Evolutionary conservation across 1,139 yeast species (phyloP).

Genomic region (Scheffersomyces insectosa): DNA sequence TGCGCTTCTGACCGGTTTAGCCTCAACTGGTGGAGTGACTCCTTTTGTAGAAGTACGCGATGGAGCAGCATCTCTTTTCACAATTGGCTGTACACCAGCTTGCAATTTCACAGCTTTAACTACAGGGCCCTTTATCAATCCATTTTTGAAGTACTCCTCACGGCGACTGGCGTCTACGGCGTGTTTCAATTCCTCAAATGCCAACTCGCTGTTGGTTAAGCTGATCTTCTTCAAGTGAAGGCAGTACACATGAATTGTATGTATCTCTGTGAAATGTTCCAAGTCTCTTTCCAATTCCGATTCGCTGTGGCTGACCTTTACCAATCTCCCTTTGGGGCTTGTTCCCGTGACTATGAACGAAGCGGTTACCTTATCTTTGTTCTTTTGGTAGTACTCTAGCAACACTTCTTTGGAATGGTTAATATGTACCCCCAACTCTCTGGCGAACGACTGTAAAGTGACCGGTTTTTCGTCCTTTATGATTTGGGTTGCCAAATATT

Average conservation of each 20-base stretch:
- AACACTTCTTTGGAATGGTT: constrained; percentile 31
- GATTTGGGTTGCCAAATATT: constrained; percentile 28
- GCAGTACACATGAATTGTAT: constrained; percentile 35
- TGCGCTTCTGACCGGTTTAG: constrained; percentile 15
- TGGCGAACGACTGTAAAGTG: constrained; percentile 32
- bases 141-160: constrained; percentile 25
- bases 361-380: constrained; percentile 32
- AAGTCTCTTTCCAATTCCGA: constrained; percentile 7
- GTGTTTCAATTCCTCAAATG: constrained; percentile 28
- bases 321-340: constrained; percentile 11
- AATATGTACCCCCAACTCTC: constrained; percentile 28
- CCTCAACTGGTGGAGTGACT: constrained; percentile 4
- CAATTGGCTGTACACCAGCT: neutral
- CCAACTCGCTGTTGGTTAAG: constrained; percentile 25
- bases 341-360: constrained; percentile 37
- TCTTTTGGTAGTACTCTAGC: constrained; percentile 32
- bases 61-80: neutral
- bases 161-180: constrained; percentile 19
- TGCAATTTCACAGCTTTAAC: constrained; percentile 12
- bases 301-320: constrained; percentile 25
- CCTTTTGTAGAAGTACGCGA: constrained; percentile 3
- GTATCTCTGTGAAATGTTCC: constrained; percentile 16
- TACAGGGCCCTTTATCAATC: constrained; percentile 38
- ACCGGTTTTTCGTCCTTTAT: constrained; percentile 26
- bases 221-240: constrained; percentile 20